Evolutionary conservation across 2,329 filamentous ascomycete species (phyloP).

Genomic region (Bipolaris bicolor): DNA sequence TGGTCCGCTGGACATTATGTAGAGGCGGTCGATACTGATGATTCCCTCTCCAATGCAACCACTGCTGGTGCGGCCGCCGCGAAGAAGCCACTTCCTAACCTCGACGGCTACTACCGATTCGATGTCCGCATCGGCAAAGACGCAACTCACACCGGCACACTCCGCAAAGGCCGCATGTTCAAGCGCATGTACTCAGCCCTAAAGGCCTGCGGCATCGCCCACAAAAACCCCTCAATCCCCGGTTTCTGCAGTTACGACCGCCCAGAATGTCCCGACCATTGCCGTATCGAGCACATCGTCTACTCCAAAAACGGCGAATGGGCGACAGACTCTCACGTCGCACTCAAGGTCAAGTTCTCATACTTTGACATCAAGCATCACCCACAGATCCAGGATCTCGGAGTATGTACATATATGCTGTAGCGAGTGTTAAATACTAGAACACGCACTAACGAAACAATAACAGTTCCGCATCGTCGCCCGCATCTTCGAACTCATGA

Average conservation of each 20-base stretch:
- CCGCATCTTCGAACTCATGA: slow-evolving; percentile 6
- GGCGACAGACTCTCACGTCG: not conserved
- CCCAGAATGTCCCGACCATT: not conserved
- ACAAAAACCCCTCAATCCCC: not conserved
- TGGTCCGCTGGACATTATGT: not conserved
- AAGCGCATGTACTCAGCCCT: slow-evolving; percentile 3
- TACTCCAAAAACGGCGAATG: not conserved
- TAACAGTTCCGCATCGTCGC: slow-evolving; percentile 9
- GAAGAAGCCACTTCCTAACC: not conserved
- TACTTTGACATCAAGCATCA: not conserved
- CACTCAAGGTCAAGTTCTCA: not conserved
- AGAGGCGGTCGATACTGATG: not conserved
- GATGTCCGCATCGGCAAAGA: slow-evolving; percentile 5
- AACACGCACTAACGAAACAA: not conserved
- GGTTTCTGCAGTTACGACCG: not conserved
- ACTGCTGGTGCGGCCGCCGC: not conserved
- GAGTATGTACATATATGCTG: not conserved
- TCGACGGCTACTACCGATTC: slow-evolving; percentile 6
- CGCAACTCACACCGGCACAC: slow-evolving; percentile 5
- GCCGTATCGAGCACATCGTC: slow-evolving; percentile 1
- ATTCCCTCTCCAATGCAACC: not conserved
- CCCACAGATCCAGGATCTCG: slow-evolving; percentile 1
- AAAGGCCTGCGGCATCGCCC: not conserved
- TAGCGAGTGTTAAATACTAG: too few species aligned
- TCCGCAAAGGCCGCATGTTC: slow-evolving; percentile 6